phyloP scores from a whole-genome alignment of 2,329 filamentous ascomycete species.

The Calonectria hawksworthii region DNA sequence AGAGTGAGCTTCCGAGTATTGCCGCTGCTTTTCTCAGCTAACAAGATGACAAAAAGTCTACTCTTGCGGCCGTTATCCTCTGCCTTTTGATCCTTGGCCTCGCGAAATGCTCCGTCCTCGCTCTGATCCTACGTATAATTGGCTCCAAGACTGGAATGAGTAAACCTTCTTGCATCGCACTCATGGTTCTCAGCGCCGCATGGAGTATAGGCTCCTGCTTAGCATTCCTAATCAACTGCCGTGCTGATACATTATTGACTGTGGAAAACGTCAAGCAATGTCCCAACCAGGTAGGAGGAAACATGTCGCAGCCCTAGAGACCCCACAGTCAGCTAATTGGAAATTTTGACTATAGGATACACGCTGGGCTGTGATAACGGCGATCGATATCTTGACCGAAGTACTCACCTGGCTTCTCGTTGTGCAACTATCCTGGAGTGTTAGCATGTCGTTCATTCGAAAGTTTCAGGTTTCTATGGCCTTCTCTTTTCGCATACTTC shows the following conservation, averaged over 20 bases:
- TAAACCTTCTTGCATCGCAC: constrained; percentile 24
- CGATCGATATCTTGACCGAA: constrained; percentile 32
- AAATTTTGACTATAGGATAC: constrained; percentile 5
- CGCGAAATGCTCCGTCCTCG: constrained; percentile 38
- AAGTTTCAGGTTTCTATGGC: constrained; percentile 36
- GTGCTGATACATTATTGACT: constrained; percentile 16
- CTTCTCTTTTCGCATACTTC: constrained; percentile 39
- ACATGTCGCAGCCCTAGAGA: not conserved
- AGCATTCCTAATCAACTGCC: constrained; percentile 31
- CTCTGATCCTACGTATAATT: constrained; percentile 39
- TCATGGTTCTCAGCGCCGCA: constrained; percentile 20
- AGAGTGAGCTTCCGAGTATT: not conserved
- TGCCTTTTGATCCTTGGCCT: constrained; percentile 22
- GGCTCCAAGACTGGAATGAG: constrained; percentile 34
- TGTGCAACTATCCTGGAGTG: constrained; percentile 29
- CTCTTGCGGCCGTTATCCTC: constrained; percentile 28
- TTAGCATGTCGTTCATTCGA: constrained; percentile 32
- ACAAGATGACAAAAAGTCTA: constrained; percentile 15
- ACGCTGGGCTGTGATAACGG: constrained; percentile 31
- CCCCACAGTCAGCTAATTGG: not conserved
- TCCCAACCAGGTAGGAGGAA: constrained; percentile 31
- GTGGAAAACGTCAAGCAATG: constrained; percentile 25
- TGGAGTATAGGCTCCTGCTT: constrained; percentile 30
- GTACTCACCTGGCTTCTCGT: constrained; percentile 31
- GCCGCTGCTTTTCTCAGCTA: not conserved